Conservation (phyloP, 1,284 basidiomycete species). For the Cryptococcus floricola region DNA sequence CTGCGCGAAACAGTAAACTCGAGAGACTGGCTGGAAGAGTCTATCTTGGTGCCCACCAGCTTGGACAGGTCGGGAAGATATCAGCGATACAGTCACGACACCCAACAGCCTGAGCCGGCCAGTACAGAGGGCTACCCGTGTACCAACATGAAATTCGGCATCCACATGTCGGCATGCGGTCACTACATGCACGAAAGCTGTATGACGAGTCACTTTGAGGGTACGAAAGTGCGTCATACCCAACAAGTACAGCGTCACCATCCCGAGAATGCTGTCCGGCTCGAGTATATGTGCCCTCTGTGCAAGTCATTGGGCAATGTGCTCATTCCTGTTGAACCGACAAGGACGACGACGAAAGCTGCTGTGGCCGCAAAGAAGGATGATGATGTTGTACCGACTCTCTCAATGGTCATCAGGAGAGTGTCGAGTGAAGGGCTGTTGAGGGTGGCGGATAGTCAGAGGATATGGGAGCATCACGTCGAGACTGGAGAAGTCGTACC, state of each 20-base stretch:
- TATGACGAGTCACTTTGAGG: slow-evolving; percentile 84
- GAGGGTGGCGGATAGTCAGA: slow-evolving; percentile 39
- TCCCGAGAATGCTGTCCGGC: slow-evolving; percentile 84
- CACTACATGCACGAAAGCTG: slow-evolving; percentile 98
- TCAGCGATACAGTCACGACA: slow-evolving; percentile 17
- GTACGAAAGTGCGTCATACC: slow-evolving; percentile 82
- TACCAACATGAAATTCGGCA: slow-evolving; percentile 71
- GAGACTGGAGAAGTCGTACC: slow-evolving; percentile 47
- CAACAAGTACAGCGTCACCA: slow-evolving; percentile 89
- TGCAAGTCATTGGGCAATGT: slow-evolving; percentile 97
- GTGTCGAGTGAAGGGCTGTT: slow-evolving; percentile 45
- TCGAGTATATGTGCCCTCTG: slow-evolving; percentile 96
- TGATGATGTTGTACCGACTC: slow-evolving; percentile 22
- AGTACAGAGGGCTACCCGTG: slow-evolving; percentile 61
- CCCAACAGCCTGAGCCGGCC: slow-evolving; percentile 25
- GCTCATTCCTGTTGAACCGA: slow-evolving; percentile 70
- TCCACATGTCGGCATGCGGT: slow-evolving; percentile 85
- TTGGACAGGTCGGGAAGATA: slow-evolving; percentile 58
- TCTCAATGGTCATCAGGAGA: slow-evolving; percentile 40
- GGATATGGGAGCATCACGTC: slow-evolving; percentile 48
- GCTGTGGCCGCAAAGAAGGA: slow-evolving; percentile 16
- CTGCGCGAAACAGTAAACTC: slow-evolving; percentile 76
- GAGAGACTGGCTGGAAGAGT: slow-evolving; percentile 66
- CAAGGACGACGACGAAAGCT: slow-evolving; percentile 16
- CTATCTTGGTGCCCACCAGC: slow-evolving; percentile 61